Evolutionary conservation across 257 asterid species (phyloP).

Genomic region (Handroanthus guayacan): DNA sequence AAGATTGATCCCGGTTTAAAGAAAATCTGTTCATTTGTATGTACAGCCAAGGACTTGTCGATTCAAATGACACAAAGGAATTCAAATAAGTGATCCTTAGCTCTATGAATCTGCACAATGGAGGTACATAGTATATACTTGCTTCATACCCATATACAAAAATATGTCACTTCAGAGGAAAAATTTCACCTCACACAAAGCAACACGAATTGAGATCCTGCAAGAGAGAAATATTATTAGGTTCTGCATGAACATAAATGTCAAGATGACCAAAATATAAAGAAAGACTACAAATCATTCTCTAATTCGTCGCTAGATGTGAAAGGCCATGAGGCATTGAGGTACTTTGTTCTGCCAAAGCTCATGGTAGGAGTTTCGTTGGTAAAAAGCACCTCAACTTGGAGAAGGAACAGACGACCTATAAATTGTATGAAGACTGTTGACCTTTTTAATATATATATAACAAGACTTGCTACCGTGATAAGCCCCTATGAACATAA

Average conservation of each 20-base stretch:
- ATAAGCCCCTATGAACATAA: no score
- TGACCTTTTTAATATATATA: no score
- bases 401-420: no score
- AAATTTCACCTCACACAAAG: background rate
- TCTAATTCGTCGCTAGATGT: no score
- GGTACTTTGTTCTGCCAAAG: no score
- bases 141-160: conserved; percentile 4
- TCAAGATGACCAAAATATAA: background rate
- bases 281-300: background rate
- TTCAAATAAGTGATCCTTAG: background rate
- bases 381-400: no score
- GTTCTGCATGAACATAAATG: background rate
- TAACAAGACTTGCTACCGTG: no score
- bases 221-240: background rate
- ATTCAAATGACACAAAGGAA: background rate
- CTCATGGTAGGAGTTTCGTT: no score
- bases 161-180: background rate
- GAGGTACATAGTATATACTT: conserved; percentile 3
- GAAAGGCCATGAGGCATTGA: no score
- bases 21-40: background rate
- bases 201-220: conserved; percentile 19
- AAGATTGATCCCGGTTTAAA: background rate
- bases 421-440: no score
- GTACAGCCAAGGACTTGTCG: background rate
- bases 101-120: background rate